Conservation (phyloP, 495 filamentous ascomycete genomes). For the Copromyces sp. region DNA sequence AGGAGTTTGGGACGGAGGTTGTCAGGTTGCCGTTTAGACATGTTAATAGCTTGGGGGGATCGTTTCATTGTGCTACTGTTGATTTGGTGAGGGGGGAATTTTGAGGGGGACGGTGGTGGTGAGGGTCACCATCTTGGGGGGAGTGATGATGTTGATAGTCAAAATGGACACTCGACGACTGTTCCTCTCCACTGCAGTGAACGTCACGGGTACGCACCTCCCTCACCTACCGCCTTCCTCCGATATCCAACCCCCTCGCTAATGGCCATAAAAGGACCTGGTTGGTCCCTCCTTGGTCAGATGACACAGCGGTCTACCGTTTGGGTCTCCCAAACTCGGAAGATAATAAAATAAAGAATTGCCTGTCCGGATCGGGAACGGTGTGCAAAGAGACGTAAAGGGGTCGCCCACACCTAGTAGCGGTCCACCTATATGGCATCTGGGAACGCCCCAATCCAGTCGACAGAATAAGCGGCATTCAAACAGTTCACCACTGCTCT, state of each 20-base stretch:
- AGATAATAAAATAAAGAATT: background rate
- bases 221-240: too few species aligned
- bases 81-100: background rate
- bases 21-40: constrained; percentile 1
- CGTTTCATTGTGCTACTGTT: constrained; percentile 3
- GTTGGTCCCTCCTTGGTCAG: background rate
- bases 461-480: background rate
- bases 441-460: background rate
- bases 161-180: too few species aligned
- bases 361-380: background rate
- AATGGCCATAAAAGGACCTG: background rate
- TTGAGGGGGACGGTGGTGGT: background rate
- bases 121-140: too few species aligned
- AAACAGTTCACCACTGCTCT: background rate
- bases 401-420: background rate
- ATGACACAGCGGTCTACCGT: background rate
- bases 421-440: background rate
- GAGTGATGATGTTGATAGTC: too few species aligned
- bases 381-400: background rate
- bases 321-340: background rate
- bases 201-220: too few species aligned
- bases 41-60: constrained; percentile 2
- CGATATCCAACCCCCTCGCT: too few species aligned
- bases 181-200: too few species aligned
- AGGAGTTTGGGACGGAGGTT: background rate